Base-by-base conservation (phyloP, 2,329 filamentous ascomycete genomes). In the Aspergillus sergii region DNA sequence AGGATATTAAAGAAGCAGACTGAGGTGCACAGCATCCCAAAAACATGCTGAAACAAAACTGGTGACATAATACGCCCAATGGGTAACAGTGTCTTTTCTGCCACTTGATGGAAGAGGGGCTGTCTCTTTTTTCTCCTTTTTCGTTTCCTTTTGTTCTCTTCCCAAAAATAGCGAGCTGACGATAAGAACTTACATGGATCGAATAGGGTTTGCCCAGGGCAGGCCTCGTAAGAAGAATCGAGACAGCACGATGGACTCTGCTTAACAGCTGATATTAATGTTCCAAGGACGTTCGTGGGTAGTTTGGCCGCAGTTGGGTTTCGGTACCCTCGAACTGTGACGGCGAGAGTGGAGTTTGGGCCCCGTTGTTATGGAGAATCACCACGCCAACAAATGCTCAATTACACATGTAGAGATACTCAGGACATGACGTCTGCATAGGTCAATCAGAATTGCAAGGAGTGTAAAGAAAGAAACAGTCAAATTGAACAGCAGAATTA, bases 171-270 rank as follows among this genome's bases (percentile, higher is more conserved):
- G 8, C 11, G 8, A 19, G 14, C 11, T 23, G n/a, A 55, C 23
- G 51, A 55, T 36, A 55, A 32, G 19, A 39, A 77, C 75, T 77
- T 65, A 77, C 75, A 69, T 64, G 45, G 61, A 70, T 68, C 62
- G 69, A 72, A 66, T 61, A 66, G 63, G 54, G 61, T 53, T 67
- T 66, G 72, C 71, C 70, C 69, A 64, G 69, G 61, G 69, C 69
- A 75, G 66, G 69, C 71, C 64, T 67, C 60, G 67, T 59, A 66
- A 51, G 39, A 62, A 61, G 60, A 70, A 64, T 34, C 66, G 70
- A 71, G 68, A 71, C 68, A 67, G 57, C 75, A 77, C 75, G 68
- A 61, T 75, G 74, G 62, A 62, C 48, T 59, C 48, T 65, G 48
- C 43, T 64, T 61, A 36, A 63, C 36, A 53, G 39, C 36, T 58